Percentiles rank a stretch among this genome's conserved stretches.
phyloP scores from a whole-genome alignment of 371 early-diverging fungal genomes.

The Mortierella sp. region DNA sequence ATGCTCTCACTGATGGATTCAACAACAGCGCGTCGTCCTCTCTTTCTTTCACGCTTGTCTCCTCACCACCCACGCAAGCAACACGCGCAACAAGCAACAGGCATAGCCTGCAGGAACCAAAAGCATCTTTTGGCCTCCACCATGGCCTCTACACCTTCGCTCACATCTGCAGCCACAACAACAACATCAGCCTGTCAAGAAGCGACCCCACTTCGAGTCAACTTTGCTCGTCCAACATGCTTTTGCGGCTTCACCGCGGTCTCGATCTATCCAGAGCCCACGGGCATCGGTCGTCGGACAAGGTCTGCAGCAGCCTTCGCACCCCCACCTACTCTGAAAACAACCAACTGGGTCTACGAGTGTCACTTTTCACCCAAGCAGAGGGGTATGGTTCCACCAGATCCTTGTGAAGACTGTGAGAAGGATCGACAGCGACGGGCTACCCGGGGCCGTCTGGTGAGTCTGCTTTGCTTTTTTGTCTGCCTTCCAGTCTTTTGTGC shows the following conservation, averaged over 20 bases:
- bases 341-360: not conserved
- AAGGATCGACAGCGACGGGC: not conserved
- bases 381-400: not conserved
- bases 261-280: not conserved
- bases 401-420: not conserved
- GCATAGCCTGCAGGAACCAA: too few relatives aligned
- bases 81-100: not conserved
- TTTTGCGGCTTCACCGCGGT: not conserved
- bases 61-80: not conserved
- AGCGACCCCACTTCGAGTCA: not conserved
- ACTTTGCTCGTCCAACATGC: not conserved
- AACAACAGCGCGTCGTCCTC: too few relatives aligned
- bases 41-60: not conserved
- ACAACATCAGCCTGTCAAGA: not conserved
- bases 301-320: not conserved
- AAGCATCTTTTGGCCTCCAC: too few relatives aligned
- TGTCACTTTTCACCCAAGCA: not conserved
- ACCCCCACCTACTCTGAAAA: not conserved
- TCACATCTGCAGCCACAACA: not conserved
- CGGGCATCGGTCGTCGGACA: not conserved
- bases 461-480: not conserved
- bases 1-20: too few relatives aligned
- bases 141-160: not conserved
- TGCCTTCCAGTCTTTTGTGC: too few relatives aligned
- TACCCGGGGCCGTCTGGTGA: not conserved